A percentile compares a stretch with the other conserved stretches of the same genome.
Conservation (phyloP, 768 basidiomycete genomes). For the Crepidotus variabilis region DNA sequence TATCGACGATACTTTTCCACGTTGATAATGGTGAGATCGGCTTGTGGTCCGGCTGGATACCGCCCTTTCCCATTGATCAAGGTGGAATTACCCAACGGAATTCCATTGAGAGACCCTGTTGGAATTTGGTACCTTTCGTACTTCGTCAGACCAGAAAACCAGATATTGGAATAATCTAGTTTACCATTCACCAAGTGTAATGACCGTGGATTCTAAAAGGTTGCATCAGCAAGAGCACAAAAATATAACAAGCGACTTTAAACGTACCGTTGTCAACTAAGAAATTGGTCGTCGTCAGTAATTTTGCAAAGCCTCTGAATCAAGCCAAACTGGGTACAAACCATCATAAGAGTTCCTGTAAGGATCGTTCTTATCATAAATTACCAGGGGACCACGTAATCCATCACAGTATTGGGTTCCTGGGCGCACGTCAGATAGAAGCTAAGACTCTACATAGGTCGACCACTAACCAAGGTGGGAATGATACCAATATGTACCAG, state of each 20-base stretch:
- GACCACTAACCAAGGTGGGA: slow-evolving; percentile 23
- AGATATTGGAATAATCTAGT: not conserved
- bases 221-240: not conserved
- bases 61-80: slow-evolving; percentile 50
- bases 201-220: slow-evolving; percentile 35
- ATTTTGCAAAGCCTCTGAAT: not conserved
- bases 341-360: slow-evolving; percentile 48
- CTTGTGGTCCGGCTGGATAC: slow-evolving; percentile 32
- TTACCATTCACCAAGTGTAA: slow-evolving; percentile 38
- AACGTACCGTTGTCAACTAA: slow-evolving; percentile 15
- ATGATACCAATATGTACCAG: slow-evolving; percentile 37
- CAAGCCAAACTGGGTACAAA: slow-evolving; percentile 14
- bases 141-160: not conserved
- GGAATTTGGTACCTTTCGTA: slow-evolving; percentile 24
- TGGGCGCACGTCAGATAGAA: not conserved
- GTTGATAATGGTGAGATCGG: slow-evolving; percentile 36
- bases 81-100: slow-evolving; percentile 23
- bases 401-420: slow-evolving; percentile 41
- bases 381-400: slow-evolving; percentile 36
- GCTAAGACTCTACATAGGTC: too few relatives aligned
- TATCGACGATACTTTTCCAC: slow-evolving; percentile 39
- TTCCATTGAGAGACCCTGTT: slow-evolving; percentile 7
- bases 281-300: not conserved
- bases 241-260: not conserved
- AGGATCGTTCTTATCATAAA: slow-evolving; percentile 26